Evolutionary conservation across 805 yeast genomes (phyloP).

Genomic region (Metschnikowia rubicola): DNA sequence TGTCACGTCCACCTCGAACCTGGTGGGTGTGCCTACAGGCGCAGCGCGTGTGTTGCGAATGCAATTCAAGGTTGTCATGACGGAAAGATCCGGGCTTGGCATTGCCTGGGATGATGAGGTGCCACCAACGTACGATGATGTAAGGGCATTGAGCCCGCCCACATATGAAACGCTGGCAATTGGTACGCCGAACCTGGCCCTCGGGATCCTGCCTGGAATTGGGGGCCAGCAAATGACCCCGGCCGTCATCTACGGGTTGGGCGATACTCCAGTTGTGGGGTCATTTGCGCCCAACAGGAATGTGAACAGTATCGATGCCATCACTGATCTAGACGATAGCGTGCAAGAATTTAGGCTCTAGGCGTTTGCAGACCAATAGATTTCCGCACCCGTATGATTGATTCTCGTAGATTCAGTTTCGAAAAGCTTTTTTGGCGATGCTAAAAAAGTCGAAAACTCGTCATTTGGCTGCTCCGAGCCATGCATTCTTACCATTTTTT

Average conservation of each 20-base stretch:
- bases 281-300: conserved; percentile 17
- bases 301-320: conserved; percentile 23
- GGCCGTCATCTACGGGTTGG: conserved; percentile 42
- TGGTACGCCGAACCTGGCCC: conserved; percentile 32
- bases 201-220: conserved; percentile 24
- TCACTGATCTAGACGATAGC: conserved; percentile 30
- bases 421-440: too few relatives aligned
- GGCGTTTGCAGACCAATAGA: too few relatives aligned
- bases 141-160: conserved; percentile 83
- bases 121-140: conserved; percentile 92
- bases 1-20: conserved; percentile 7
- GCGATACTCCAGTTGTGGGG: conserved; percentile 37
- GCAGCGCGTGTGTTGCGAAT: conserved; percentile 91
- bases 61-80: conserved; percentile 82
- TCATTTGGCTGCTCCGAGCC: too few relatives aligned
- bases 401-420: too few relatives aligned
- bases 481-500: too few relatives aligned
- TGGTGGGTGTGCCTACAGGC: conserved; percentile 80
- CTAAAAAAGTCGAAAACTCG: too few relatives aligned
- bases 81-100: conserved; percentile 93
- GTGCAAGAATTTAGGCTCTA: conserved; percentile 33
- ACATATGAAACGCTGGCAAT: conserved; percentile 48
- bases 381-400: neutral
- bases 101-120: conserved; percentile 99
- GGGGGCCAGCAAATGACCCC: conserved; percentile 24